Conservation (phyloP, 2,329 filamentous ascomycete genomes). For the Stenocarpella maydis region DNA sequence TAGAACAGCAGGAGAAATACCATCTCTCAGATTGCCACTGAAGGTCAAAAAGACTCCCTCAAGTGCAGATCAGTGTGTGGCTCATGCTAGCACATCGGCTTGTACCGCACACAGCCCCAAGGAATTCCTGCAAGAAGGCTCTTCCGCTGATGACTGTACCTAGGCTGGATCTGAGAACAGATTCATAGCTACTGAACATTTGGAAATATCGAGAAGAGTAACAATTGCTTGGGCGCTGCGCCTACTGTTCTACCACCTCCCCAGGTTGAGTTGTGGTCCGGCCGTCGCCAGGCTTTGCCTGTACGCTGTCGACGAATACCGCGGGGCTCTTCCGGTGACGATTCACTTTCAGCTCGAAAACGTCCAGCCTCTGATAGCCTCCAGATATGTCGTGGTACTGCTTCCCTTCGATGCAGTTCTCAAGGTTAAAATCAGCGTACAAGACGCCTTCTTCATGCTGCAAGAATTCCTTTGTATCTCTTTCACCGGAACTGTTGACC, state of each 20-base stretch:
- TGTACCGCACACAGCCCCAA: too few species aligned
- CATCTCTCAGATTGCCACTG: neutral
- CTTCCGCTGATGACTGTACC: neutral
- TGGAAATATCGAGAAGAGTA: neutral
- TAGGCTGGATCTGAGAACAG: neutral
- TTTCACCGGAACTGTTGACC: conserved; percentile 8
- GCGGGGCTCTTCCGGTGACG: conserved; percentile 9
- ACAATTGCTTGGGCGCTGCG: neutral
- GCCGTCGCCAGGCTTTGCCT: neutral
- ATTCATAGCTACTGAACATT: neutral
- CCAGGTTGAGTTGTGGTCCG: neutral
- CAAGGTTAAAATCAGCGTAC: conserved; percentile 33
- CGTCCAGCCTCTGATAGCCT: conserved; percentile 37
- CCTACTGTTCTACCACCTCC: neutral
- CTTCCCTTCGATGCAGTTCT: conserved; percentile 30
- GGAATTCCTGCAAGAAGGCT: neutral
- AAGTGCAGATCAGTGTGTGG: too few species aligned
- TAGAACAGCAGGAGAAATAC: neutral
- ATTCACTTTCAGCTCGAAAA: conserved; percentile 28
- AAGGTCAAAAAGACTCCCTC: neutral
- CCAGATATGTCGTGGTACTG: conserved; percentile 36
- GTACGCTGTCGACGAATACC: neutral
- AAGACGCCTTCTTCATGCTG: conserved; percentile 31
- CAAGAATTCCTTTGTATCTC: conserved; percentile 29
- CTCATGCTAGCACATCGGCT: too few species aligned